phyloP scores from a whole-genome alignment of 148 eudicot species.

The Beta vulgaris region DNA sequence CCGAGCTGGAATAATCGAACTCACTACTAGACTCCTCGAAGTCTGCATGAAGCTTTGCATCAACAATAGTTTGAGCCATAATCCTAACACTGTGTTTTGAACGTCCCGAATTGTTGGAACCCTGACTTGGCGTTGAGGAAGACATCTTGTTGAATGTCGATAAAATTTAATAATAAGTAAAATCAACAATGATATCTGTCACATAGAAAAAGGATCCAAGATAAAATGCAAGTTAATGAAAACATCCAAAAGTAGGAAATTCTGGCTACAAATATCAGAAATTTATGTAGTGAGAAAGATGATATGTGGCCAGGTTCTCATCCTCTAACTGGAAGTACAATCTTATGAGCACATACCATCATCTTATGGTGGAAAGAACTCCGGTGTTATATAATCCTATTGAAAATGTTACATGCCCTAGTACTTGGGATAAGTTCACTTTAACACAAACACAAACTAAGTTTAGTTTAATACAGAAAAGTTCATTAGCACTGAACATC shows the following conservation, averaged over 20 bases:
- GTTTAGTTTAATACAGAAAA: neutral
- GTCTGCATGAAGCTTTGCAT: constrained; percentile 84
- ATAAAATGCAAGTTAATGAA: neutral
- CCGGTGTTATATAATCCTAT: neutral
- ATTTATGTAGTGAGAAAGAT: neutral
- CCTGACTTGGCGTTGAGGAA: constrained; percentile 54
- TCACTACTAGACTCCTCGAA: constrained; percentile 67
- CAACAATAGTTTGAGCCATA: constrained; percentile 71
- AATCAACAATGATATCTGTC: neutral
- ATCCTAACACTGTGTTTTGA: constrained; percentile 67
- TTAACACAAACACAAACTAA: too few relatives aligned
- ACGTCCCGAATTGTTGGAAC: constrained; percentile 57
- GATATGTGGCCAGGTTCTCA: neutral
- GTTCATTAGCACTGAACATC: neutral
- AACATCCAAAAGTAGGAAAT: constrained; percentile 1
- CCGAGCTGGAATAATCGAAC: constrained; percentile 78
- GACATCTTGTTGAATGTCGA: constrained; percentile 63
- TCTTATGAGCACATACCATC: neutral
- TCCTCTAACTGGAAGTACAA: neutral
- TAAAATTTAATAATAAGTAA: constrained; percentile 1
- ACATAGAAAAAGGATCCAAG: neutral
- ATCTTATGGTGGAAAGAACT: neutral
- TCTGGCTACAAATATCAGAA: neutral
- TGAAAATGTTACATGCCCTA: neutral
- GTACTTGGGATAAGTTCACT: neutral